A percentile compares a stretch with the other conserved stretches of the same genome.
These are phyloP conservation scores for Plasmodium ovale DNA, from an alignment of 169 alveolate species.

Conservation along the genomic window DNA sequence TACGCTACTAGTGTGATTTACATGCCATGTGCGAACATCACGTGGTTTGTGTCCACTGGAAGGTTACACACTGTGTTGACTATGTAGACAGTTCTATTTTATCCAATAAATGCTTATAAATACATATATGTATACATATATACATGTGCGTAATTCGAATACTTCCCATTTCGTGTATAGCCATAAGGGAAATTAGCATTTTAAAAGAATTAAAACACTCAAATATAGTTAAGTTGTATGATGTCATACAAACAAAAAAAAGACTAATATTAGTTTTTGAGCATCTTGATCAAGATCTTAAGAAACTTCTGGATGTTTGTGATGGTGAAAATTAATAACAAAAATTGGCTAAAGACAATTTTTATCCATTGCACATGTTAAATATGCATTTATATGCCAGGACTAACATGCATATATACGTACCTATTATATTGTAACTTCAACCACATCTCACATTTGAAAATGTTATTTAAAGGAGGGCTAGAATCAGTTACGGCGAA, in stretches of 20 bases:
- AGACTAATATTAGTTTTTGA: constrained; percentile 98
- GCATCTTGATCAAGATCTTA: constrained; percentile 97
- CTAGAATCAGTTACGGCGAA: constrained; percentile 91
- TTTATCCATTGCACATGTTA: neutral
- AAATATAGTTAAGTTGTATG: constrained; percentile 97
- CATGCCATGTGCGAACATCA: no score
- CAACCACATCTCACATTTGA: no score
- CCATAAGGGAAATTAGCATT: constrained; percentile 97
- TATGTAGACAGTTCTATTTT: neutral
- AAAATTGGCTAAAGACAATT: no score
- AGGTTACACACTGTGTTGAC: no score
- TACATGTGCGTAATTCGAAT: constrained; percentile 1
- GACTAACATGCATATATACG: neutral
- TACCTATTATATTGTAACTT: constrained; percentile 1
- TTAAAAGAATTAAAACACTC: constrained; percentile 98
- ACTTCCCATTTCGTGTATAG: constrained; percentile 91
- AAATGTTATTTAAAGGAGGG: constrained; percentile 83
- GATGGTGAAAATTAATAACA: constrained; percentile 81
- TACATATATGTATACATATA: constrained; percentile 1
- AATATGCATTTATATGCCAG: neutral
- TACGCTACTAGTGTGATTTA: no score
- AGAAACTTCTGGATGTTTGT: constrained; percentile 95
- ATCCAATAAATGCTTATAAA: neutral
- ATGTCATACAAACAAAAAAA: constrained; percentile 98
- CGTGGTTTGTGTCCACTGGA: no score